Evolutionary conservation across 2,329 filamentous ascomycete genomes (phyloP).

Genomic region (Davidsoniella neocaledoniae): DNA sequence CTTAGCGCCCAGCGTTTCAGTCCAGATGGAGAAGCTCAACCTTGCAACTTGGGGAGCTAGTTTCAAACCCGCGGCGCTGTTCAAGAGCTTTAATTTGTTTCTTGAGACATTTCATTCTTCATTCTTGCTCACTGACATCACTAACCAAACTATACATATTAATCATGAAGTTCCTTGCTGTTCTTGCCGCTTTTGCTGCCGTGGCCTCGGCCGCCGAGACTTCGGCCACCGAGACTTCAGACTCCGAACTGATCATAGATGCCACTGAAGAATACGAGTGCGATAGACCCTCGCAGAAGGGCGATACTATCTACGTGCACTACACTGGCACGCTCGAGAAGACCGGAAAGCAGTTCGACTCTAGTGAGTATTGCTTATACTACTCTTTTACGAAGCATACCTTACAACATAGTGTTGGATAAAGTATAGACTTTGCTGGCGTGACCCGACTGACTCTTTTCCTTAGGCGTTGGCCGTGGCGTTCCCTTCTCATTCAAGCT

Average conservation of each 20-base stretch:
- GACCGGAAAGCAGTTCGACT: constrained; percentile 68
- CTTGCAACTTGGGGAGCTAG: neutral
- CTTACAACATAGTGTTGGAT: neutral
- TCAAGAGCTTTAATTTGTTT: neutral
- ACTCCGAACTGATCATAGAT: constrained; percentile 57
- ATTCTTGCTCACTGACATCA: neutral
- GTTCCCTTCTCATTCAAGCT: constrained; percentile 64
- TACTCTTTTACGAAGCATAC: neutral
- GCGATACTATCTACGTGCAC: constrained; percentile 73
- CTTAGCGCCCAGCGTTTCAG: too few species aligned
- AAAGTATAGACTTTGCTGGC: neutral
- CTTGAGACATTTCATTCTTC: neutral
- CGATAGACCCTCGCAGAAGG: constrained; percentile 56
- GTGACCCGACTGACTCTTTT: constrained; percentile 1
- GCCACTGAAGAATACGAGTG: constrained; percentile 60
- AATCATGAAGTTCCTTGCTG: constrained; percentile 31
- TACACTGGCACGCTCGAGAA: constrained; percentile 67
- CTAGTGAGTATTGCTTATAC: constrained; percentile 31
- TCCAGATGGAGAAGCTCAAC: neutral
- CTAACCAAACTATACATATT: constrained; percentile 5
- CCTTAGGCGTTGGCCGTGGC: constrained; percentile 52
- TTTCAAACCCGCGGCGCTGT: neutral
- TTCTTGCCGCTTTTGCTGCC: constrained; percentile 34
- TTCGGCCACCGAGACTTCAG: constrained; percentile 33
- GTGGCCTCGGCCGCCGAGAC: constrained; percentile 38